These are phyloP conservation scores for Lithocarpus polystachyus DNA, from an alignment of 306 rosid genomes.

Conservation along the genomic window DNA sequence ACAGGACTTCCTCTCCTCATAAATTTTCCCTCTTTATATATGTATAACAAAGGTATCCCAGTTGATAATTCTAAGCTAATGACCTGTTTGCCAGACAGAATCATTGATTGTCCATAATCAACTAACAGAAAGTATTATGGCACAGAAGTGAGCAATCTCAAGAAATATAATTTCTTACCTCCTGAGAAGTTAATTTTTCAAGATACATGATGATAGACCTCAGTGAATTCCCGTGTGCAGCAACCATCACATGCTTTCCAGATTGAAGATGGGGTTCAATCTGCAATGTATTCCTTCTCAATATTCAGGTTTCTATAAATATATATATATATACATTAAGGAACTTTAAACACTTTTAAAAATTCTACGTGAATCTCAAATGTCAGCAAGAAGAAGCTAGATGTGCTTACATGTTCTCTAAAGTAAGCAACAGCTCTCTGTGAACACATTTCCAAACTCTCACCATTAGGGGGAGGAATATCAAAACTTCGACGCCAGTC, in stretches of 20 bases:
- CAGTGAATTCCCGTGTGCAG: slow-evolving; percentile 98
- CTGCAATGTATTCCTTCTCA: slow-evolving; percentile 40
- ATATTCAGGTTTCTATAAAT: too few relatives aligned
- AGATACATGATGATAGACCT: slow-evolving; percentile 98
- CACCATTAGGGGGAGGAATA: slow-evolving; percentile 93
- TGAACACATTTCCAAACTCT: slow-evolving; percentile 99
- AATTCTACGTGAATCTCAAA: neutral
- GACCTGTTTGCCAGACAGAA: slow-evolving; percentile 45
- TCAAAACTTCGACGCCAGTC: slow-evolving; percentile 99
- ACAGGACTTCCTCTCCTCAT: slow-evolving; percentile 93
- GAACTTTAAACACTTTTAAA: neutral
- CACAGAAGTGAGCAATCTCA: slow-evolving; percentile 8
- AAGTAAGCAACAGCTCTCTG: slow-evolving; percentile 98
- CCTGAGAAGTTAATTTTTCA: slow-evolving; percentile 92
- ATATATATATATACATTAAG: neutral
- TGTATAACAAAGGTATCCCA: slow-evolving; percentile 98
- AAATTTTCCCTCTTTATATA: slow-evolving; percentile 84
- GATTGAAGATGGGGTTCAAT: slow-evolving; percentile 86
- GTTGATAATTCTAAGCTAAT: slow-evolving; percentile 93
- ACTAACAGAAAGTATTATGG: too few relatives aligned
- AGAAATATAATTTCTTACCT: slow-evolving; percentile 41
- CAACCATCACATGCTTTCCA: slow-evolving; percentile 94
- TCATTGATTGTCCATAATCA: too few relatives aligned
- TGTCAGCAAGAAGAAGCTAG: neutral
- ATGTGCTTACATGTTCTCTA: slow-evolving; percentile 65